Percentiles rank a stretch among this genome's conserved stretches.
Conservation (phyloP, 2,329 filamentous ascomycete species). For the Lasiodiplodia sp. region DNA sequence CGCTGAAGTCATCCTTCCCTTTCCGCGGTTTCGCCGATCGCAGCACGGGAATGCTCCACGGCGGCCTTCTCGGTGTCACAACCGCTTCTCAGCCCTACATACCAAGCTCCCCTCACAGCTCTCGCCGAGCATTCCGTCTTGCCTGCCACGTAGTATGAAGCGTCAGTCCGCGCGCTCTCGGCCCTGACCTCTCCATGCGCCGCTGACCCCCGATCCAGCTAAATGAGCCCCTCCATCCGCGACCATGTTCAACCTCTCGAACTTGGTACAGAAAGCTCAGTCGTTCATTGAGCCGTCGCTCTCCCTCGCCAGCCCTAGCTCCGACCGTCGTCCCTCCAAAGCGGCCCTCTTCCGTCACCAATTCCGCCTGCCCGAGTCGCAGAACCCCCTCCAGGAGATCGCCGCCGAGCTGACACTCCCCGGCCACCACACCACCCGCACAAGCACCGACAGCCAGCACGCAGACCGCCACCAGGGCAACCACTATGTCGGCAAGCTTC, state of each 20-base stretch:
- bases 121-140: conserved; percentile 22
- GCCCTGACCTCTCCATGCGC: conserved; percentile 6
- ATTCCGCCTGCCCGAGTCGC: conserved; percentile 90
- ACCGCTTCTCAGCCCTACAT: conserved; percentile 25
- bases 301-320: conserved; percentile 71
- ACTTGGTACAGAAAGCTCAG: conserved; percentile 93
- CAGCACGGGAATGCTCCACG: conserved; percentile 21
- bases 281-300: conserved; percentile 91
- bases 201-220: conserved; percentile 28
- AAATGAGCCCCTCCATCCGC: conserved; percentile 30
- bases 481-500: conserved; percentile 90
- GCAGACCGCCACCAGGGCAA: conserved; percentile 73
- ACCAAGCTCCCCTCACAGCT: conserved; percentile 22
- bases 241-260: conserved; percentile 65
- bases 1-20: neutral
- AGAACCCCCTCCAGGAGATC: conserved; percentile 95
- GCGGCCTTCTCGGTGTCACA: conserved; percentile 12
- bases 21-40: conserved; percentile 17
- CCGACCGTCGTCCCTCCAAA: conserved; percentile 86
- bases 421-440: conserved; percentile 66
- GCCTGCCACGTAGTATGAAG: conserved; percentile 30
- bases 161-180: conserved; percentile 21
- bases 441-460: conserved; percentile 64
- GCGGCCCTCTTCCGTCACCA: conserved; percentile 92
- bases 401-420: conserved; percentile 90